Evolutionary conservation across 495 filamentous ascomycete species (phyloP), one percentile per base, ranked within the genome.

Genomic region (Hypoxylon crocopeplum): DNA sequence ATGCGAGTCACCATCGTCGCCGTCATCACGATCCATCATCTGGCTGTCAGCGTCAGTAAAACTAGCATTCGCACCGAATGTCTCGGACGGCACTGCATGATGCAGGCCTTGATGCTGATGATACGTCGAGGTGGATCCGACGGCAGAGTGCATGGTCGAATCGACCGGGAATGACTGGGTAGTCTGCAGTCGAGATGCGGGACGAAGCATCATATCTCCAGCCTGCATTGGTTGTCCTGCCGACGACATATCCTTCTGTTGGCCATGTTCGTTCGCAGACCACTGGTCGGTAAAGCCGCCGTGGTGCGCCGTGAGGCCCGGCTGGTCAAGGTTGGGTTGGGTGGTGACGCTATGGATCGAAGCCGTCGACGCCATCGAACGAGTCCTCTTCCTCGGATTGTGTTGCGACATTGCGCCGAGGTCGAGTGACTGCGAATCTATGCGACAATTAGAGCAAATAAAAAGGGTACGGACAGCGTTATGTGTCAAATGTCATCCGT

Each of bases 301-400:
- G 13, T 79, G 66, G 29, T 80, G 79, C 55, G 77, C 67, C 27
- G 80, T 69, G 59, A 85, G 81, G 49, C 53, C 11, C 13, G 56
- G 61, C 27, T 86, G 84, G 32, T 89, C 86, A 21, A 88, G 77
- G 33, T 81, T 82, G 38, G 87, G 81, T 59, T 89, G 88, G 25
- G 86, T 88, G 5, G 82, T 78, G 66, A 79, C 81, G 59, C 86
- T 92, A 57, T 87, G 88, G 11, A 86, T 83, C 46, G 90, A 93
- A n/a, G 90, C 85, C 3, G 91, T 94, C 37, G 92, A 97, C 32
- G 88, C 91, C 74, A 90, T 80, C 22, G 92, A 96, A 25, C 84
- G 78, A 47, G 89, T 82, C 37, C 89, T 83, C 67, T 84, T 88
- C 65, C 79, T 81, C 52, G 84, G 60, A 16, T 63, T 45, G 12